Percentiles rank a stretch among this genome's conserved stretches.
phyloP scores from a whole-genome alignment of 345 rosid genomes.

The Citrus mangshanensis region DNA sequence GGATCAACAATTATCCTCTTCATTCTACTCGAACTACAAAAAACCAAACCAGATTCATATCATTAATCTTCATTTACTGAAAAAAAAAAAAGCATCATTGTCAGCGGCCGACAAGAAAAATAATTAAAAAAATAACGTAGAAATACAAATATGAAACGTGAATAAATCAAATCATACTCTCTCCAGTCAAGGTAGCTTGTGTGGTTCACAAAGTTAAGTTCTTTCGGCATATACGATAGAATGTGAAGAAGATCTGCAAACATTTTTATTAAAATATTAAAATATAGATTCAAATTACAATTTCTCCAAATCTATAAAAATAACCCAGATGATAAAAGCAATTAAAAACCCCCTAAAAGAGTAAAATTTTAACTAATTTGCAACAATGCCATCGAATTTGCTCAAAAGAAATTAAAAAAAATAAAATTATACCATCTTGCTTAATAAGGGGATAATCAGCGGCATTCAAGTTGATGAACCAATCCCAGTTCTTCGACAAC shows the following conservation, averaged over 20 bases:
- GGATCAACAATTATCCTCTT: conserved; percentile 92
- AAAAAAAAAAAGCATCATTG: not conserved
- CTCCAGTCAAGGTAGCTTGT: conserved; percentile 88
- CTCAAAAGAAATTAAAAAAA: not conserved
- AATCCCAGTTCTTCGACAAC: conserved; percentile 73
- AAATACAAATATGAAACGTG: not conserved
- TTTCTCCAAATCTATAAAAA: not conserved
- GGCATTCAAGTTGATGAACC: conserved; percentile 70
- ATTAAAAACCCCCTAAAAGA: not conserved
- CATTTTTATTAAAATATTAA: not conserved
- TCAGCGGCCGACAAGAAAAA: not conserved
- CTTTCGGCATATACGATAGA: conserved; percentile 76
- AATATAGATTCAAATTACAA: not conserved
- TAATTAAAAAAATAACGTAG: not conserved
- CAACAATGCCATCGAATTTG: not conserved
- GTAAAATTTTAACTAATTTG: not conserved
- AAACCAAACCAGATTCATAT: conserved; percentile 10
- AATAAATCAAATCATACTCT: conserved; percentile 56
- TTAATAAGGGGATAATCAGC: conserved; percentile 88
- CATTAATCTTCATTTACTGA: not conserved
- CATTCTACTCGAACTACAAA: conserved; percentile 70
- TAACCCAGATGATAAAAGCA: not conserved
- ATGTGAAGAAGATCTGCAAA: conserved; percentile 93
- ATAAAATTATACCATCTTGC: conserved; percentile 69
- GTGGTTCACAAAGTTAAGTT: conserved; percentile 81